Percentiles rank a stretch among this genome's conserved stretches.
phyloP scores from a whole-genome alignment of 202 grass and related monocot genomes.

The Panicum hallii region DNA sequence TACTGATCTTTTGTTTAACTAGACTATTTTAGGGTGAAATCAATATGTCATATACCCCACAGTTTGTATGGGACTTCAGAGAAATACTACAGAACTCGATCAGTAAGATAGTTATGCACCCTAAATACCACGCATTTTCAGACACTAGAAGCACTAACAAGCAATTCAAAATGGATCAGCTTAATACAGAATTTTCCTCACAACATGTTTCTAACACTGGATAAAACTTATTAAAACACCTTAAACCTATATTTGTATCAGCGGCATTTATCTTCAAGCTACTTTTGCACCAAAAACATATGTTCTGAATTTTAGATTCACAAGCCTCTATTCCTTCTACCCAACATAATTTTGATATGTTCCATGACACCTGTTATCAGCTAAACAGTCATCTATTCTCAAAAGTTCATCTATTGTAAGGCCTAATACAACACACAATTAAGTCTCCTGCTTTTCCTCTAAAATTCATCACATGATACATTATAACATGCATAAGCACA shows the following conservation, averaged over 20 bases:
- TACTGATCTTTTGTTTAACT: neutral
- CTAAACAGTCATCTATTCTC: neutral
- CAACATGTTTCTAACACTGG: neutral
- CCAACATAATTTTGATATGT: neutral
- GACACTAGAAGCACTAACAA: neutral
- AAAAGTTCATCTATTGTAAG: neutral
- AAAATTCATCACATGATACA: neutral
- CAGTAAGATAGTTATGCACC: neutral
- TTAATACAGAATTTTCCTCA: neutral
- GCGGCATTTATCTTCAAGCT: neutral
- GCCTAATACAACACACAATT: neutral
- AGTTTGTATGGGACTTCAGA: neutral
- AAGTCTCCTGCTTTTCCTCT: neutral
- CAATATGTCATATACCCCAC: neutral
- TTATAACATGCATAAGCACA: neutral
- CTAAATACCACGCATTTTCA: neutral
- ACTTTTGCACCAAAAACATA: neutral
- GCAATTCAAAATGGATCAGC: neutral
- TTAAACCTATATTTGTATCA: constrained; percentile 7
- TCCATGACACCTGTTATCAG: neutral
- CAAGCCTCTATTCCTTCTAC: neutral
- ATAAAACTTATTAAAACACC: neutral
- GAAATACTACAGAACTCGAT: neutral
- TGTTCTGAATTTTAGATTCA: constrained; percentile 9
- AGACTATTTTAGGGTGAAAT: neutral